Conservation (phyloP, 805 yeast species). For the Wickerhamomyces chambardii region DNA sequence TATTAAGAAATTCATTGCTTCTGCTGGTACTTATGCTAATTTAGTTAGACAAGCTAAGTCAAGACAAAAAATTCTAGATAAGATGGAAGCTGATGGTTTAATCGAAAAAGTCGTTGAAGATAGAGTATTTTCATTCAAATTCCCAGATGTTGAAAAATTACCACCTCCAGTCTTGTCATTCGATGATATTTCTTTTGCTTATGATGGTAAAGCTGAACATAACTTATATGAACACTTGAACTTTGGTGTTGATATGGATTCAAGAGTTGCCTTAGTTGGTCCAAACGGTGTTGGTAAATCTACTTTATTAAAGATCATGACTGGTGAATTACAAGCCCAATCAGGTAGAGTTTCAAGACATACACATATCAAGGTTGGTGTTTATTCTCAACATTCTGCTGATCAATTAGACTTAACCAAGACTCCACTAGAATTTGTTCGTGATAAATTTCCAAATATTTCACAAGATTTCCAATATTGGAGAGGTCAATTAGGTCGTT, state of each 20-base stretch:
- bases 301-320: conserved; percentile 91
- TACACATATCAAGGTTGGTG: conserved; percentile 96
- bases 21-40: conserved; percentile 99
- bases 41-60: conserved; percentile 98
- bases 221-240: conserved; percentile 85
- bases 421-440: conserved; percentile 92
- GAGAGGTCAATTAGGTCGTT: conserved; percentile 97
- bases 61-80: conserved; percentile 97
- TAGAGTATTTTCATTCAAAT: conserved; percentile 87
- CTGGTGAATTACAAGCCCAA: conserved; percentile 87
- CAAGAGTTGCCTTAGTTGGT: conserved; percentile 95
- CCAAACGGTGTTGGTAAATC: conserved; percentile 99
- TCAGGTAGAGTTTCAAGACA: conserved; percentile 95
- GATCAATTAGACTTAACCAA: conserved; percentile 96
- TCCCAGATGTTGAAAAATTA: conserved; percentile 91
- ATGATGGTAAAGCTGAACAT: conserved; percentile 76
- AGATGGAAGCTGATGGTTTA: conserved; percentile 99
- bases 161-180: conserved; percentile 99
- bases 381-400: conserved; percentile 97
- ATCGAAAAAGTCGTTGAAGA: conserved; percentile 90
- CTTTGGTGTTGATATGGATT: conserved; percentile 99
- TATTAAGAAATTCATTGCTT: conserved; percentile 97
- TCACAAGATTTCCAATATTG: conserved; percentile 98
- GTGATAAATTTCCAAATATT: conserved; percentile 81
- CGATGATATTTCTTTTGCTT: conserved; percentile 89